Evolutionary conservation across 2,329 filamentous ascomycete genomes (phyloP), one percentile per base, ranked within the genome.

Genomic region (Gaeumannomyces sp.): DNA sequence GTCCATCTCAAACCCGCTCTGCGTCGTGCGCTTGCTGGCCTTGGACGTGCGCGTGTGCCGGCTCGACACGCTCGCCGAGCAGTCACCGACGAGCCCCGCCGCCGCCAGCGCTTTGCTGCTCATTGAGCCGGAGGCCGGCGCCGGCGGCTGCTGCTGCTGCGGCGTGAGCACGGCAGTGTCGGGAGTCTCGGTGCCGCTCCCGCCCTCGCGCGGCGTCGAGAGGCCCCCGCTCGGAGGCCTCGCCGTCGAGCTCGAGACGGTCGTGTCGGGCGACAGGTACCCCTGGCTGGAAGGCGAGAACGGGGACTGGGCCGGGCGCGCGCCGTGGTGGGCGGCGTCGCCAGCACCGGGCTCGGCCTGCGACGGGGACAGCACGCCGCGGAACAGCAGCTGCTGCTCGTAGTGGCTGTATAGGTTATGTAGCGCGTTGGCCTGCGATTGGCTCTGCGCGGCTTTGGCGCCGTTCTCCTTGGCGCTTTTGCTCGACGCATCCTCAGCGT

Each of bases 371-470:
- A 60, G 31, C 33, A 31, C 14, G 38, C 31, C 59, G 10, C 38
- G 33, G 59, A 38, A 63, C 60, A 65, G 27, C 0, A 82, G 81
- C 76, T 81, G 81, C 68, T 84, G 79, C 71, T 86, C 84, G 69
- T 87, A 86, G 69, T 86, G 83, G 64, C 84, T 76, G 69, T 86
- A 86, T 3, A 87, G 74, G 63, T 80, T 80, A 59, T 82, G 77
- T 28, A 85, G 71, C 3, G 79, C 79, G 22, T 62, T 29, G 29
- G 45, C 38, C 19, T 33, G 25, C 14, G 38, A 25, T 4, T 35
- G 27, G 31, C 22, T 35, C 59, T 35, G 27, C 1, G 59, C 59
- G 19, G 45, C 45, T 7, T 53, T 53, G 45, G 10, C 22, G 22
- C 22, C 19, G 16, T 38, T 38, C 35, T 38, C 35, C 59, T n/a